Base-by-base conservation (phyloP, 257 asterid genomes). In the Salvia miltiorrhiza region DNA sequence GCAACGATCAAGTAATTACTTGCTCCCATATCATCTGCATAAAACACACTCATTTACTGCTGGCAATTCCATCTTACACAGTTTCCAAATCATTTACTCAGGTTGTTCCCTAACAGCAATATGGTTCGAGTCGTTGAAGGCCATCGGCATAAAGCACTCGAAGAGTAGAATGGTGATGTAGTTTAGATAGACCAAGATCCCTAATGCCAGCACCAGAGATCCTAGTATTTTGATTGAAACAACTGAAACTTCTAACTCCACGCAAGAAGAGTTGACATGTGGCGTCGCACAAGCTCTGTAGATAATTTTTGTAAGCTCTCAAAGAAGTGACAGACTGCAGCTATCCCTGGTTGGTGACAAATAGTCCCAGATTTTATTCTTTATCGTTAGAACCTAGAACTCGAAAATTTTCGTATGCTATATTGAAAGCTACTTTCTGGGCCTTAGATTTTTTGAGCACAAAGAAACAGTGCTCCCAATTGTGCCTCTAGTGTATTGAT, bases 1-100 rank as follows among this genome's bases (percentile, higher is more conserved):
- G 68, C 71, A 73, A 72, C 3, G 88, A 84, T 79, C 90, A 79
- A 47, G 90, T 84, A 82, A 78, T 30, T 44, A 10, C 24, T 74
- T 24, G 28, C 58, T 50, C 33, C 16, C 61, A 14, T 60, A 21
- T 40, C 32, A 65, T 11, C 56, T 41, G 19, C 54, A 9, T 28
- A n/a, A 40, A 65, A 24, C 63, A 50, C 60, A 50, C 61, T 21
- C 24, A 14, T 52, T 61, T 20, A 49, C 20, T 60, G 44, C 35
- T 26, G 28, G 14, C 26, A 30, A 17, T n/a, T n/a, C n/a, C n/a
- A n/a, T n/a, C n/a, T n/a, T n/a, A n/a, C 35, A 3, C 35, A 30
- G 9, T 2, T 37, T 37, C 43, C 43, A 37, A 9, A 9, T 35
- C 54, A 19, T 50, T 63, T 55, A 19, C 63, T 53, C 86, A 85